These are phyloP conservation scores for Canavalia ensiformis DNA, from an alignment of 306 rosid species.

Conservation along the genomic window DNA sequence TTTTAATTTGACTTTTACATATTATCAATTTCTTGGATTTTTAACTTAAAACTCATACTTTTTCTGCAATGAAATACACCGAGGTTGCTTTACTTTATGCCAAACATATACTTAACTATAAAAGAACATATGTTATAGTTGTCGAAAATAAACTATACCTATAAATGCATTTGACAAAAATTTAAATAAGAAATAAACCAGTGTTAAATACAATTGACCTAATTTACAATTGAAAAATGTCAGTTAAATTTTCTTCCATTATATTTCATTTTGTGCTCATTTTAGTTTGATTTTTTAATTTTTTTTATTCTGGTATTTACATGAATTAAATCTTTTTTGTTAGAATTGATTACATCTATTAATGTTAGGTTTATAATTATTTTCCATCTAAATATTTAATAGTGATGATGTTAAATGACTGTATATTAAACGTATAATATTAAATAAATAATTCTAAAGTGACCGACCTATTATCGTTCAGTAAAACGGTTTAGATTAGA, in stretches of 20 bases:
- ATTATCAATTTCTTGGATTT: background rate
- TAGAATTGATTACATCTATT: too few relatives aligned
- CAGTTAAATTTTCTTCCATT: background rate
- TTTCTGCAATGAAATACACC: background rate
- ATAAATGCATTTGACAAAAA: background rate
- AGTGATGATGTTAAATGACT: background rate
- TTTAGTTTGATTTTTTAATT: background rate
- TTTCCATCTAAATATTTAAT: background rate
- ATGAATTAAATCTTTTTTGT: background rate
- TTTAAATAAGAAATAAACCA: background rate
- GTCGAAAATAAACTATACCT: background rate
- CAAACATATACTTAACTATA: background rate
- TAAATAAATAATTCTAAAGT: background rate
- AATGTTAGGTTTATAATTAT: background rate
- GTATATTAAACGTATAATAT: background rate
- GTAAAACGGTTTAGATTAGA: too few relatives aligned
- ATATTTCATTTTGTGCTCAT: background rate
- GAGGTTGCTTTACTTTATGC: constrained; percentile 8
- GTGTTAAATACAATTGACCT: background rate
- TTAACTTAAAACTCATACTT: background rate
- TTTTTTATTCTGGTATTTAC: background rate
- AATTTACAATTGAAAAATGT: background rate
- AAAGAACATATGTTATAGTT: background rate
- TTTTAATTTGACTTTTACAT: background rate
- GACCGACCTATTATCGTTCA: background rate